phyloP scores from a whole-genome alignment of 495 filamentous ascomycete species.

The Aspergillus saccharolyticus region DNA sequence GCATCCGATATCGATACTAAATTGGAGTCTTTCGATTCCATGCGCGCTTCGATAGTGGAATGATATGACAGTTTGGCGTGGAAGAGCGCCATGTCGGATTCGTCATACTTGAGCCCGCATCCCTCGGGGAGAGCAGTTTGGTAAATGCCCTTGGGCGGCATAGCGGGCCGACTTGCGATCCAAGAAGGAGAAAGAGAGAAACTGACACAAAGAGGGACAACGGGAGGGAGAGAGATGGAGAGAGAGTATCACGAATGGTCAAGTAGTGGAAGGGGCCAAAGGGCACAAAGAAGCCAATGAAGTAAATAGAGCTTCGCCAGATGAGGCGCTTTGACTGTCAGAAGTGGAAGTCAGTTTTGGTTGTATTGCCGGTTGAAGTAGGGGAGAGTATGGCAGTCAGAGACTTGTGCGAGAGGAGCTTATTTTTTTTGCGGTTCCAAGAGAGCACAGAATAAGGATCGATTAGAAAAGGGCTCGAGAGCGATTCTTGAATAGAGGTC shows the following conservation, averaged over 20 bases:
- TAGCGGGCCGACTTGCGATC: conserved; percentile 10
- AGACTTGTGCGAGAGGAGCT: not conserved
- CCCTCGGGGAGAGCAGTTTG: conserved; percentile 32
- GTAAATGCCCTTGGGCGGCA: conserved; percentile 27
- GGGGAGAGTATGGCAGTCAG: not conserved
- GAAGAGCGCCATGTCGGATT: conserved; percentile 42
- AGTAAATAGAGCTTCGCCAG: not conserved
- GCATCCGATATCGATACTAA: conserved; percentile 35
- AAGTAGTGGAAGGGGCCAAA: not conserved
- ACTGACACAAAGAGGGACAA: not conserved
- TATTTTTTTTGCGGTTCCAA: not conserved
- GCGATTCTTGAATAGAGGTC: not conserved
- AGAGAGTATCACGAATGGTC: not conserved
- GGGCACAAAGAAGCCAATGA: not conserved
- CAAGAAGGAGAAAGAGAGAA: not conserved
- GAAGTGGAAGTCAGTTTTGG: not conserved
- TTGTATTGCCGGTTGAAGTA: not conserved
- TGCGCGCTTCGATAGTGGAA: conserved; percentile 36
- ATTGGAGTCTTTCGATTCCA: conserved; percentile 33
- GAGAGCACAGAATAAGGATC: not conserved
- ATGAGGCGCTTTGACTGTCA: not conserved
- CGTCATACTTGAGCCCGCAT: conserved; percentile 38
- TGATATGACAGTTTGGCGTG: conserved; percentile 37
- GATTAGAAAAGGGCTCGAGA: not conserved
- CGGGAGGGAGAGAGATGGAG: not conserved